Base-by-base conservation (phyloP, 257 asterid genomes). In the Voacanga thouarsii region DNA sequence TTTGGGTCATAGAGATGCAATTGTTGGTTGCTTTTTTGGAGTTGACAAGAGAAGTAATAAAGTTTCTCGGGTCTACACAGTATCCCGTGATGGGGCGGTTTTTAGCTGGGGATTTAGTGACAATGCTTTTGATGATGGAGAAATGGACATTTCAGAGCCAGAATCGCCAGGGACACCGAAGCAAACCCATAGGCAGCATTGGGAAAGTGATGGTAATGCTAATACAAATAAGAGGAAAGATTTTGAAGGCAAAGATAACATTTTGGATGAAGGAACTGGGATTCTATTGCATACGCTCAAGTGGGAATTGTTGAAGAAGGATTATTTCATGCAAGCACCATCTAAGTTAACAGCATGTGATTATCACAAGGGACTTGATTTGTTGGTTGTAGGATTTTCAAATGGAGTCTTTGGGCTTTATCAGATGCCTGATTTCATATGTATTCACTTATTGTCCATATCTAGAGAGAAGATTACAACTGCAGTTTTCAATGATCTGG, bases 401-500 rank as follows among this genome's bases (percentile, higher is more conserved):
- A 90, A 89, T 83, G 99, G 99, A n/a, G 96, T 92, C 30, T 96
- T 96, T 80, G 98, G 94, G 19, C 88, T 96, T 69, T 93, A 96
- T 87, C 98, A 92, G 89, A 88, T 96, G 97, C 97, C 99, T 19
- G 97, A 90, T 79, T 96, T 96, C 78, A 90, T 89, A 76, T 96
- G 99, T 85, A 86, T 92, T 73, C 97, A 96, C 84, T 80, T 90
- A 82, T 57, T 96, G 76, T 92, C 98, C 2, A 92, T 93, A 78
- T 93, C 98, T 0, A 79, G 97, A 57, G 97, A 92, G 89, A 95
- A 95, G 88, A 89, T 96, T 59, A 91, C 97, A 5, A 88, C 94
- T 0, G 94, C 94, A 1, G 89, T 88, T 63, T 96, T 96, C 82
- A 96, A 93, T 88, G 97, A 80, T 82, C 86, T 86, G 23, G 99